Evolutionary conservation across 306 rosid genomes (phyloP).

Genomic region (Cotoneaster glaucophyllus): DNA sequence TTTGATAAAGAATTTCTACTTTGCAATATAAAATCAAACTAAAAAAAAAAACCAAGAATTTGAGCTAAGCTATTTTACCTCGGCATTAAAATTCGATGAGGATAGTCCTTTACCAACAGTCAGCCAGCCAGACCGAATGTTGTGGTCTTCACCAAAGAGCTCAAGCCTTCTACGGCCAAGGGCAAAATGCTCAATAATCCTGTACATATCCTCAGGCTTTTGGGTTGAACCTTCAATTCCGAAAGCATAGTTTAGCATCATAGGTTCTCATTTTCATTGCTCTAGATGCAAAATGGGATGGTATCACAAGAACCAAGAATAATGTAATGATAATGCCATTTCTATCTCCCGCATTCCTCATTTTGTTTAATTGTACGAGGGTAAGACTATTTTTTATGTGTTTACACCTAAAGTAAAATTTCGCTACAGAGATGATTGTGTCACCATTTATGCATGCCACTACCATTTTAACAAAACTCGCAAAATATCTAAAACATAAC

Average conservation of each 20-base stretch:
- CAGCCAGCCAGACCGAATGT: constrained; percentile 93
- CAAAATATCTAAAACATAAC: background rate
- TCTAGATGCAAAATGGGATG: background rate
- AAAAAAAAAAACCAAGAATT: background rate
- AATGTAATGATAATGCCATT: background rate
- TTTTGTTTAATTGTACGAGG: background rate
- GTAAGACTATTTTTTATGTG: background rate
- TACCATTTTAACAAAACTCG: background rate
- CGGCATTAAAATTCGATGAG: constrained; percentile 73
- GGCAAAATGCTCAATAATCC: constrained; percentile 97
- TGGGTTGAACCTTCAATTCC: constrained; percentile 81
- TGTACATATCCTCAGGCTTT: constrained; percentile 98
- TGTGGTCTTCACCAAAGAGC: constrained; percentile 97
- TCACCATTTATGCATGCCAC: background rate
- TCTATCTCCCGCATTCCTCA: background rate
- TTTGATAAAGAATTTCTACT: background rate
- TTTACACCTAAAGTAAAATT: background rate
- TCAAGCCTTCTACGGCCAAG: constrained; percentile 98
- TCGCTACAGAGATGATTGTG: background rate
- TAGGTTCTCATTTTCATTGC: constrained; percentile 10
- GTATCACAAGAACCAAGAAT: background rate
- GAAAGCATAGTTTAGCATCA: background rate
- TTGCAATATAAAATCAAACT: background rate
- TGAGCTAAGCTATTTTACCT: constrained; percentile 41
- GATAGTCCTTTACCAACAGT: constrained; percentile 79